Base-by-base conservation (phyloP, 2,329 filamentous ascomycete species). In the Gaeumannomyces tritici region DNA sequence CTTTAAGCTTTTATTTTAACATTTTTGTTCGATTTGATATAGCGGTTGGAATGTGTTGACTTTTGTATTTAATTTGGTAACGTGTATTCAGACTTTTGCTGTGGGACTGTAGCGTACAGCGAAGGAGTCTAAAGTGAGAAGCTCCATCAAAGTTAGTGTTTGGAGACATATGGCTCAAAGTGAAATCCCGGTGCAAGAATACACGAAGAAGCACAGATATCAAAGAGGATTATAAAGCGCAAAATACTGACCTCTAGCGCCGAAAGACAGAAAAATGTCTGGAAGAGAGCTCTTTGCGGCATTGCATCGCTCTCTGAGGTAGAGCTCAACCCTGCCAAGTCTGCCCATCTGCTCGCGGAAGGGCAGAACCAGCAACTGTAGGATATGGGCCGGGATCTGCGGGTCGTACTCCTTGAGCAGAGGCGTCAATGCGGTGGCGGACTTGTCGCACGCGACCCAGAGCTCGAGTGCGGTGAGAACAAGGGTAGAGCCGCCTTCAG, bases 391-490 rank as follows among this genome's bases (percentile, higher is more conserved):
- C 0, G 76, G 74, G 0, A 88, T 68, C 4, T 77, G 77, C 0
- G 79, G 74, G 8, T 75, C 68, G 64, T 83, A 88, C 0, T 82
- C 69, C 0, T 7, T 9, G 0, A 88, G 67, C 6, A 83, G 64
- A 0, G 76, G 72, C n/a, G 75, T 72, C 0, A 71, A 62, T 1
- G 62, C 18, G 1, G 75, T 71, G 0, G 79, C 78, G 2, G 74
- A 73, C 60, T 73, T 79, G 64, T 89, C 85, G 35, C 80, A 77
- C 0, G 80, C 81, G 9, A 83, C 68, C 86, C 85, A 89, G 0
- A 88, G 69, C 62, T 87, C 83, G 3, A 85, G 66, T 0, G 82
- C 66, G 0, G 79, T 83, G 0, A 89, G 74, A 3, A 85, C 63
- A 80, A 86, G 85, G 5, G 78, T 64, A 0, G 86, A 88, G 0